Evolutionary conservation across 129 eudicot species (phyloP), one percentile per base, ranked within the genome.

Genomic region (Calendula officinalis): DNA sequence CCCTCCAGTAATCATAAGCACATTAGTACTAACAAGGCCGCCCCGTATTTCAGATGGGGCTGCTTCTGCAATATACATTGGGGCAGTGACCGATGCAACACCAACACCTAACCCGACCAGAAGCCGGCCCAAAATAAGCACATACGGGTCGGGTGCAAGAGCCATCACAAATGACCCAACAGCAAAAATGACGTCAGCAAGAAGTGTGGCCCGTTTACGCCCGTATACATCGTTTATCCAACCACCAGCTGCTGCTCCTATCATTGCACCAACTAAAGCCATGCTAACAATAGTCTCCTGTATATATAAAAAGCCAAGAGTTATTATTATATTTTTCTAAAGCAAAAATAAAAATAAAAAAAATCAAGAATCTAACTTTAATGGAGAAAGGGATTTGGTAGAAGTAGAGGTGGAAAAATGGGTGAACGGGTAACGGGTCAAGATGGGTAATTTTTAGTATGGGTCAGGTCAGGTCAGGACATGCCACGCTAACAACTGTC

Each of bases 221-320:
- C 99, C 99, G 49, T 80, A 92, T 61, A 69, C 55, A 64, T 92
- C 99, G 66, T 83, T 92, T 55, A 92, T 60, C 99, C 89, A 88
- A 36, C 99, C 99, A 8, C 85, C 99, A 57, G 65, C 64, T n/a
- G 85, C 87, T 39, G 99, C 86, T 66, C 99, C 99, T 46, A 92
- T 79, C 75, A 92, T 88, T 63, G 99, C 99, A 62, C 96, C 99
- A 6, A 92, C 99, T 68, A 88, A 63, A 74, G 96, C 99, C 99
- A 92, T 92, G 82, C 96, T 92, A 8, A 92, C 99, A 56, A 92
- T 92, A 41, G 99, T 92, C 78, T 92, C 96, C 99, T 92, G 78
- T 42, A 58, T 40, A 15, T 46, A 16, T 16, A 5, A 43, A 43
- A n/a, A 43, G 3, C 0, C 4, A 10, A 10, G 1, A 6, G 11